phyloP scores from a whole-genome alignment of 306 rosid species.

The Alnus rubra region DNA sequence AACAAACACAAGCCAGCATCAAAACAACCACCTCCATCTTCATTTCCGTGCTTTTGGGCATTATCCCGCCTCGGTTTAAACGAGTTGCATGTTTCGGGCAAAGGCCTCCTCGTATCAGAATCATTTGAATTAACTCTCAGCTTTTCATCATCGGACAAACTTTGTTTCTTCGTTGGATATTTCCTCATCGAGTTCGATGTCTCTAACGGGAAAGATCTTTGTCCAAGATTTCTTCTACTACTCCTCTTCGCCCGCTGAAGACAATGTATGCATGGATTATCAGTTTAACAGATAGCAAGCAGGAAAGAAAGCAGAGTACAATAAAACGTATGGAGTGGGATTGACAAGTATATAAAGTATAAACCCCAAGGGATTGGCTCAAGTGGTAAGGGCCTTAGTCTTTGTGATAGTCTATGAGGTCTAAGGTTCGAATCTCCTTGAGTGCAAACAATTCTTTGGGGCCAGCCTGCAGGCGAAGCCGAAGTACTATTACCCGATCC shows the following conservation, averaged over 20 bases:
- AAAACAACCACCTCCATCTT: not conserved
- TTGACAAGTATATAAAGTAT: not conserved
- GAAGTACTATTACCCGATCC: too few relatives aligned
- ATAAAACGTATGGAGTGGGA: not conserved
- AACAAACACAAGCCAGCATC: constrained; percentile 16
- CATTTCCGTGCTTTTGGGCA: not conserved
- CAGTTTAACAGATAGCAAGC: not conserved
- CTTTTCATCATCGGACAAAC: not conserved
- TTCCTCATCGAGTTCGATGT: not conserved
- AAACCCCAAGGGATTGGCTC: too few relatives aligned
- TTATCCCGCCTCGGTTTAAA: not conserved
- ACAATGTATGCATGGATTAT: not conserved
- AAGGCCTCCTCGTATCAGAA: not conserved
- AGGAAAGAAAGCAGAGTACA: not conserved
- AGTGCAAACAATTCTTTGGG: too few relatives aligned
- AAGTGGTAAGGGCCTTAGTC: too few relatives aligned
- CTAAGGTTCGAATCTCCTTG: too few relatives aligned
- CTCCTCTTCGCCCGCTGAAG: not conserved
- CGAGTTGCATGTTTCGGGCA: constrained; percentile 4
- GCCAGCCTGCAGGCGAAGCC: too few relatives aligned
- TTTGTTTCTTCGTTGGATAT: not conserved
- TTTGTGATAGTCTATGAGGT: too few relatives aligned
- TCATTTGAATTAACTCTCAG: not conserved
- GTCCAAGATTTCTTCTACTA: not conserved
- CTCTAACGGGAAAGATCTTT: not conserved